A percentile compares a stretch with the other conserved stretches of the same genome.
phyloP scores from a whole-genome alignment of 768 basidiomycete species.

The Russula ochroleuca region DNA sequence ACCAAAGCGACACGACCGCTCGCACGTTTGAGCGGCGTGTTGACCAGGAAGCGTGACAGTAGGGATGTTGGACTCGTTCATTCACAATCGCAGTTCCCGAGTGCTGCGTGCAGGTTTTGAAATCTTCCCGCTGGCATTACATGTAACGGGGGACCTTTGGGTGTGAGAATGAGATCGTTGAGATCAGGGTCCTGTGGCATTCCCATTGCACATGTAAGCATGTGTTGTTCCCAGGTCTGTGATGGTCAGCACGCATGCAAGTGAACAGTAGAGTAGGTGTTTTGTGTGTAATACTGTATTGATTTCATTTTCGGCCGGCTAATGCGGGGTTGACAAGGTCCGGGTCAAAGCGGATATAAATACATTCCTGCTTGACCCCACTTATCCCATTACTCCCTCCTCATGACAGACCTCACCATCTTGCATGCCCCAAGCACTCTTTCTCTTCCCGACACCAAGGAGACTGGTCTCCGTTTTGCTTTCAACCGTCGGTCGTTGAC shows the following conservation, averaged over 20 bases:
- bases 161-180: slow-evolving; percentile 7
- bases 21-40: slow-evolving; percentile 10
- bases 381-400: background rate
- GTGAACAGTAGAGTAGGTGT: background rate
- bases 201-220: too few species aligned
- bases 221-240: too few species aligned
- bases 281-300: background rate
- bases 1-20: background rate
- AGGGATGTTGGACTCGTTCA: background rate
- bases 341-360: background rate
- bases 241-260: slow-evolving; percentile 1
- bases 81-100: slow-evolving; percentile 1
- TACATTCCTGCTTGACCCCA: background rate
- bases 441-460: slow-evolving; percentile 10
- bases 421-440: slow-evolving; percentile 17
- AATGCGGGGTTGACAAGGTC: background rate
- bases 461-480: slow-evolving; percentile 12
- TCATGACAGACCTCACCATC: slow-evolving; percentile 21
- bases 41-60: slow-evolving; percentile 6
- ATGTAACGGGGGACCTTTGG: background rate
- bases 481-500: slow-evolving; percentile 12
- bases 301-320: background rate
- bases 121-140: too few species aligned
- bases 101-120: background rate
- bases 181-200: too few species aligned